Base-by-base conservation (phyloP, 345 rosid genomes). In the Eutrema heterophyllum region DNA sequence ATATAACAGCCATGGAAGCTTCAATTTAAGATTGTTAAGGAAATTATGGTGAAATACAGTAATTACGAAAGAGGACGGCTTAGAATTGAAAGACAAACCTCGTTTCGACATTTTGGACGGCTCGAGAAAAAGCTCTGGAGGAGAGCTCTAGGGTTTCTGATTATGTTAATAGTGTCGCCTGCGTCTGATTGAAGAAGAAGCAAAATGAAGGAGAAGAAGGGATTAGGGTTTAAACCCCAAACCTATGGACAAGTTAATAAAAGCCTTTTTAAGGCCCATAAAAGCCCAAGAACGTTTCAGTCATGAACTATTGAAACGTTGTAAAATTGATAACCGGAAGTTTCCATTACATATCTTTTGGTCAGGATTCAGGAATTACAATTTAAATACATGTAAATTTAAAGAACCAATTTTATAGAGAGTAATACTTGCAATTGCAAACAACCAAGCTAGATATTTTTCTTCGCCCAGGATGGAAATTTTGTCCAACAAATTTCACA, bases 81-180 rank as follows among this genome's bases (percentile, higher is more conserved):
- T 55, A 0, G 6, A 24, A n/a, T 14, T 5, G 46, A 54, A 32
- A 33, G 5, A 64, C 65, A 6, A 54, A 73, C 77, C 77, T 64
- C 71, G 71, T 33, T 73, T 73, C 71, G 77, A 73, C 77, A 65
- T 73, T 64, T 73, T 65, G 11, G 32, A 26, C 41, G 57, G 64
- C 54, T 7, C 2, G 29, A 59, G 51, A 14, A 15, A 14, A 58
- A 36, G 39, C 73, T 59, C 55, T 2, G 29, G 45, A 46, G 54
- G 38, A 29, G 32, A 53, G 45, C 55, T 73, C 4, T 54, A 63
- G 48, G 77, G 46, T 11, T 72, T 24, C 70, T 52, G 70, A 35
- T 53, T 39, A 29, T 27, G 67, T 58, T 14, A 26, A 1, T 13
- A 14, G 14, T 10, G 62, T 53, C 64, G 53, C 29, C 64, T 3